Conservation (phyloP, 768 basidiomycete species). For the Omphalotus guepiniiformis region DNA sequence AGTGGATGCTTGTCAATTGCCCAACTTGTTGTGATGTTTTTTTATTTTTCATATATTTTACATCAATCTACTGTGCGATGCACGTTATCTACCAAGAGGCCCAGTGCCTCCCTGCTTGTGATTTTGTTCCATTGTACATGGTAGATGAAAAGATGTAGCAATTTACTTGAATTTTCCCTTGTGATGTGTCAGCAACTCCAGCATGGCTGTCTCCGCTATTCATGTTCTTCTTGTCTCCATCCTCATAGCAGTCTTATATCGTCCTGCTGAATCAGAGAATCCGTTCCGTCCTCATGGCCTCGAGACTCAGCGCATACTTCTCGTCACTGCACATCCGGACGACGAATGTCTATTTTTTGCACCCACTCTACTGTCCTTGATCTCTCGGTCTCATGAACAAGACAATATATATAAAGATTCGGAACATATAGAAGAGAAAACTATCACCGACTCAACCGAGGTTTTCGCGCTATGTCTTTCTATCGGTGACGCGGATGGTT, state of each 20-base stretch:
- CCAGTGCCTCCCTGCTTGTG: too few species aligned
- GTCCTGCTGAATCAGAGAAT: neutral
- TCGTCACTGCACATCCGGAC: slow-evolving; percentile 92
- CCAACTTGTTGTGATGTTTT: too few species aligned
- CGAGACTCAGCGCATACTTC: slow-evolving; percentile 33
- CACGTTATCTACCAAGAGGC: too few species aligned
- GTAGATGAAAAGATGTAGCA: too few species aligned
- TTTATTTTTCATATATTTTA: too few species aligned
- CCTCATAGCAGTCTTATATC: neutral
- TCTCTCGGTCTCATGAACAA: slow-evolving; percentile 14
- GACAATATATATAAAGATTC: neutral
- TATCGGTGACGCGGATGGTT: slow-evolving; percentile 61
- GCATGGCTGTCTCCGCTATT: slow-evolving; percentile 1
- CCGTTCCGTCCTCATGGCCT: neutral
- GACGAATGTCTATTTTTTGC: slow-evolving; percentile 95
- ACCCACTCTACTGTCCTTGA: slow-evolving; percentile 67
- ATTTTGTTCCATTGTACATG: too few species aligned
- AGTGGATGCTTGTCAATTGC: too few species aligned
- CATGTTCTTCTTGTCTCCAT: slow-evolving; percentile 4
- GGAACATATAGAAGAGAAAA: slow-evolving; percentile 10
- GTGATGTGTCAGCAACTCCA: too few species aligned
- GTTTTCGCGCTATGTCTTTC: slow-evolving; percentile 73
- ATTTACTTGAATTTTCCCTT: too few species aligned
- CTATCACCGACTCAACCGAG: slow-evolving; percentile 21
- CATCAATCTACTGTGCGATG: too few species aligned